These are phyloP conservation scores for Abrus pulchellus DNA, from an alignment of 306 rosid species.

Conservation along the genomic window DNA sequence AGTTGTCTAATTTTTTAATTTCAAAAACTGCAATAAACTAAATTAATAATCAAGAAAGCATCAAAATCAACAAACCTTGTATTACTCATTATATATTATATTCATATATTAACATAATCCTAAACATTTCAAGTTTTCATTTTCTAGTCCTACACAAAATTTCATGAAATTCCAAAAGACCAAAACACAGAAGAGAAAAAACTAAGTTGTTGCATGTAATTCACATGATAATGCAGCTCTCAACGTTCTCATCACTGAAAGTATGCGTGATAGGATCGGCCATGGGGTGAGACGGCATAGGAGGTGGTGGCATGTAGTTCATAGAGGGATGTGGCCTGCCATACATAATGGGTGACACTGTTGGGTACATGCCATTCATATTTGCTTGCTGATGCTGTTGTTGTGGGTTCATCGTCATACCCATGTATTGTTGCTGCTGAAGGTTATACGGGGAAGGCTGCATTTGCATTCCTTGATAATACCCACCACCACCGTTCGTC, in stretches of 20 bases:
- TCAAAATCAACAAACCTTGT: background rate
- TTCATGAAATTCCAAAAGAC: conserved; percentile 17
- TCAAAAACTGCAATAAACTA: background rate
- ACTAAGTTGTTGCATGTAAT: background rate
- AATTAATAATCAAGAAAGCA: background rate
- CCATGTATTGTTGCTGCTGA: conserved; percentile 68
- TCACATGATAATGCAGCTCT: conserved; percentile 68
- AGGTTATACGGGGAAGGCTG: conserved; percentile 52
- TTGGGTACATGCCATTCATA: conserved; percentile 68
- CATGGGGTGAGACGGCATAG: conserved; percentile 44
- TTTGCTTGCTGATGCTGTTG: conserved; percentile 51
- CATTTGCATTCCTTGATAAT: conserved; percentile 71
- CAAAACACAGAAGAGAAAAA: background rate
- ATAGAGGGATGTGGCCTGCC: conserved; percentile 53
- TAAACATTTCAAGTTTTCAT: conserved; percentile 19
- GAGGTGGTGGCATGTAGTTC: conserved; percentile 63
- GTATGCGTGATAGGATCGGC: conserved; percentile 57
- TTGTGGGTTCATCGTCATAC: conserved; percentile 81
- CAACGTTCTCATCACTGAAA: conserved; percentile 73
- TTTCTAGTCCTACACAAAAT: conserved; percentile 35
- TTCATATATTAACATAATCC: background rate
- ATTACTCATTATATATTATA: background rate
- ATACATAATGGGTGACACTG: conserved; percentile 57
- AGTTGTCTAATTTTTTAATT: background rate
- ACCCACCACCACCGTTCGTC: conserved; percentile 47